These are phyloP conservation scores for Candida qinlingensis DNA, from an alignment of 805 yeast species.

Conservation along the genomic window DNA sequence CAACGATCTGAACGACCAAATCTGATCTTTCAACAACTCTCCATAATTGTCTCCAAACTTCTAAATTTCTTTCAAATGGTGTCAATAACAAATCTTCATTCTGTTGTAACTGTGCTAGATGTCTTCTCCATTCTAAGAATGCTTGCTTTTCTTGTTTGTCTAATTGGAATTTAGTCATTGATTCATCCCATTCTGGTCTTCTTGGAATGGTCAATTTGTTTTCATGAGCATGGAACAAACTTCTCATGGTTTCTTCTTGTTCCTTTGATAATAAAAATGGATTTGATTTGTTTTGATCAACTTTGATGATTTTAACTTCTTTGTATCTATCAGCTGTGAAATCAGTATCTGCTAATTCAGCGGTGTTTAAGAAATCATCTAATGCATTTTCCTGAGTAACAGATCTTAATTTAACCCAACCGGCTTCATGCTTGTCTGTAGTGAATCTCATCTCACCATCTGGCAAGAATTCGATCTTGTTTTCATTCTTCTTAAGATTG, in stretches of 20 bases:
- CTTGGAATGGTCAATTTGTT: constrained; percentile 81
- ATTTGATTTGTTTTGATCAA: constrained; percentile 45
- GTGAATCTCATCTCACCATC: constrained; percentile 89
- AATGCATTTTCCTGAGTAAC: constrained; percentile 92
- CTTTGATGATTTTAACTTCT: constrained; percentile 77
- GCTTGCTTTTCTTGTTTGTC: constrained; percentile 87
- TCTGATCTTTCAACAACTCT: constrained; percentile 95
- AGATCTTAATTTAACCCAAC: constrained; percentile 86
- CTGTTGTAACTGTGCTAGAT: constrained; percentile 79
- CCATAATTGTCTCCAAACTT: constrained; percentile 98
- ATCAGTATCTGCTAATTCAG: constrained; percentile 93
- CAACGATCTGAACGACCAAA: constrained; percentile 92
- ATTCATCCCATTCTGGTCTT: constrained; percentile 80
- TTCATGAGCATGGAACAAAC: constrained; percentile 63
- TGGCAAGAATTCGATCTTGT: constrained; percentile 65
- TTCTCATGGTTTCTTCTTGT: constrained; percentile 56
- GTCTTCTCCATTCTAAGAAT: constrained; percentile 91
- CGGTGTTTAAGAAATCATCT: constrained; percentile 92
- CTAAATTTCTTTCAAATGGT: constrained; percentile 94
- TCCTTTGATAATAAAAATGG: constrained; percentile 61
- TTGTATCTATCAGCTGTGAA: constrained; percentile 87
- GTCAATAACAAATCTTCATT: constrained; percentile 80
- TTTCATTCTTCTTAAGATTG: constrained; percentile 65
- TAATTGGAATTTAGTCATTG: constrained; percentile 67
- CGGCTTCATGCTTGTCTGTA: constrained; percentile 75